A percentile compares a stretch with the other conserved stretches of the same genome.
phyloP scores from a whole-genome alignment of 306 rosid genomes.

The Alnus rubra region DNA sequence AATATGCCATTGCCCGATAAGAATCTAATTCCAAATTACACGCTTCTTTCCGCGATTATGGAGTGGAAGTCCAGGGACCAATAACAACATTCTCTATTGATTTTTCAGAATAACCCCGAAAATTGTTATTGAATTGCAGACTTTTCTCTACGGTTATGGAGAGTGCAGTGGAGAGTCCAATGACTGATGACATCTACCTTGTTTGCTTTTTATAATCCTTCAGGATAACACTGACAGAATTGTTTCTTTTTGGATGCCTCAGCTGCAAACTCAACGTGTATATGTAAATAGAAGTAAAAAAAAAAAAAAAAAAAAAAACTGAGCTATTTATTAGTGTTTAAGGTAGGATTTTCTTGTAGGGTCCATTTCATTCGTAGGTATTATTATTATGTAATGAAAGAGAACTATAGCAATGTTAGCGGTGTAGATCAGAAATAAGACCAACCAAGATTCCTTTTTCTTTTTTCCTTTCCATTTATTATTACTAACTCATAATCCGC shows the following conservation, averaged over 20 bases:
- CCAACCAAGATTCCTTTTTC: too few relatives aligned
- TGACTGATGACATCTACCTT: neutral
- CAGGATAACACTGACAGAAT: neutral
- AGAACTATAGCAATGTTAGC: too few relatives aligned
- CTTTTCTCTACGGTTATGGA: neutral
- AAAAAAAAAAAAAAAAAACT: neutral
- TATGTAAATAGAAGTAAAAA: neutral
- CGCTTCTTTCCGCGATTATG: conserved; percentile 83
- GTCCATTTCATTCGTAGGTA: too few relatives aligned
- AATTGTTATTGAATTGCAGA: neutral
- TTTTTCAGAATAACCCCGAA: neutral
- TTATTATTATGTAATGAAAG: too few relatives aligned
- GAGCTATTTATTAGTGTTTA: too few relatives aligned
- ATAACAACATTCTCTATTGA: conserved; percentile 9
- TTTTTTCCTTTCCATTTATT: too few relatives aligned
- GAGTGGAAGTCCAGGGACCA: conserved; percentile 71
- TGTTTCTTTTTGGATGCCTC: conserved; percentile 6
- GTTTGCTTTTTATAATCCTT: neutral
- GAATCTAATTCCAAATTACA: conserved; percentile 71
- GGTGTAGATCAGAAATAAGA: too few relatives aligned
- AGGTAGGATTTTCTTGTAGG: too few relatives aligned
- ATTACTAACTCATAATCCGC: too few relatives aligned
- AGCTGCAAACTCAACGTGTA: neutral
- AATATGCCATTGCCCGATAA: conserved; percentile 66
- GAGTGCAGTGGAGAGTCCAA: neutral